Percentiles rank a stretch among this genome's conserved stretches.
These are phyloP conservation scores for Aspergillus kassunensis DNA, from an alignment of 495 filamentous ascomycete species.

Conservation along the genomic window DNA sequence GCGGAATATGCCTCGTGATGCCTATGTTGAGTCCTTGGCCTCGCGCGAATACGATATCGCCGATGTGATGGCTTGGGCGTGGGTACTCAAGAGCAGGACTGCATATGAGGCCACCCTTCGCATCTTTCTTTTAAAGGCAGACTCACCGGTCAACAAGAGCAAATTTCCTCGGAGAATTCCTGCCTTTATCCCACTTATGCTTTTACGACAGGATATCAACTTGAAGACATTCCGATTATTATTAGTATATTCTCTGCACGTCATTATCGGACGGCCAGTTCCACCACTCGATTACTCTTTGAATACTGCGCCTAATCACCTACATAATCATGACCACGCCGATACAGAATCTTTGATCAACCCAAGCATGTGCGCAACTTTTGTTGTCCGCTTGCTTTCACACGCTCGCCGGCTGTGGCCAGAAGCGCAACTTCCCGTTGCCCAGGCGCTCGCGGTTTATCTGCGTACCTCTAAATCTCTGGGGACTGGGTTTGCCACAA, in stretches of 20 bases:
- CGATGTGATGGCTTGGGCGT: conserved; percentile 58
- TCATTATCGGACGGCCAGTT: conserved; percentile 32
- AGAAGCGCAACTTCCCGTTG: conserved; percentile 46
- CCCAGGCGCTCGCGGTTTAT: conserved; percentile 34
- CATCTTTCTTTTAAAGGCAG: conserved; percentile 35
- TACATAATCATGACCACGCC: conserved; percentile 5
- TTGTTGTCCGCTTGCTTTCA: conserved; percentile 53
- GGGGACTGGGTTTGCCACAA: conserved; percentile 18
- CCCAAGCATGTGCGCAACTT: conserved; percentile 25
- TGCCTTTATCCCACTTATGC: conserved; percentile 45
- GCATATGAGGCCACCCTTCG: conserved; percentile 37
- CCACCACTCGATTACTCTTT: conserved; percentile 7
- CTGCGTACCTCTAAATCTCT: conserved; percentile 18
- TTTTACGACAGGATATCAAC: conserved; percentile 46
- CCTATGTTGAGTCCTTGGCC: conserved; percentile 30
- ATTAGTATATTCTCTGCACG: conserved; percentile 38
- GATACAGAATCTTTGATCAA: conserved; percentile 19
- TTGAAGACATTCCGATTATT: conserved; percentile 40
- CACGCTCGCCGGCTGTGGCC: conserved; percentile 58
- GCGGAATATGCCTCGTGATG: conserved; percentile 31
- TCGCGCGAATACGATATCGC: conserved; percentile 34
- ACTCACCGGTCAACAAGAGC: conserved; percentile 11
- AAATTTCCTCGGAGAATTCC: conserved; percentile 27
- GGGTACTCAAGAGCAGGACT: conserved; percentile 48
- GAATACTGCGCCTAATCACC: conserved; percentile 12